A percentile compares a stretch with the other conserved stretches of the same genome.
These are phyloP conservation scores for Ilyonectria mors-panacis DNA, from an alignment of 2,329 filamentous ascomycete species.

Conservation along the genomic window DNA sequence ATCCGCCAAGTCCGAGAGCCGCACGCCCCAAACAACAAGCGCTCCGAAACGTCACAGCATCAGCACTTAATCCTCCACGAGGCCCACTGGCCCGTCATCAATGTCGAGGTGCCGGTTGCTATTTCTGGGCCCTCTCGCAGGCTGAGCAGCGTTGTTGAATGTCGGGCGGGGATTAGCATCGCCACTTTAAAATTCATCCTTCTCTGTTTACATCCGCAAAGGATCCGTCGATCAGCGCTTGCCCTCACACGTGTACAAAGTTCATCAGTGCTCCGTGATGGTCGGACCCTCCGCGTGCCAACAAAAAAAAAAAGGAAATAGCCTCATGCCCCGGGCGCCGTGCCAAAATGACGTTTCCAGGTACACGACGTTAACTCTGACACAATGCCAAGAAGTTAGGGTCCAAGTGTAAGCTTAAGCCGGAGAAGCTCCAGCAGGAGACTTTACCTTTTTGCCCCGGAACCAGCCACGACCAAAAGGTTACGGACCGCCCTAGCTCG, in stretches of 20 bases:
- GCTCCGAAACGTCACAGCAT: constrained; percentile 37
- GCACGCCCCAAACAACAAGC: constrained; percentile 5
- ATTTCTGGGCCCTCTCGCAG: constrained; percentile 28
- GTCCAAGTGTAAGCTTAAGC: constrained; percentile 48
- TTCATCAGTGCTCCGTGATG: constrained; percentile 3
- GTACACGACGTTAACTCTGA: constrained; percentile 31
- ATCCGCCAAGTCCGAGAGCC: constrained; percentile 29
- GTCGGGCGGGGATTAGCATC: constrained; percentile 13
- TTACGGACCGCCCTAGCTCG: constrained; percentile 9
- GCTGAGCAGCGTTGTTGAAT: constrained; percentile 2
- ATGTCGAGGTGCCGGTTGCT: constrained; percentile 30
- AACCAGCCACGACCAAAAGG: constrained; percentile 10
- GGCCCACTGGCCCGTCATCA: constrained; percentile 29
- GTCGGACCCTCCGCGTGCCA: constrained; percentile 9
- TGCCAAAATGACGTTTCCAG: constrained; percentile 15
- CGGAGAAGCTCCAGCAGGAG: constrained; percentile 27
- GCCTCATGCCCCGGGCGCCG: not conserved
- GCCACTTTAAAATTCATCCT: constrained; percentile 10
- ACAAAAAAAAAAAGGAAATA: not conserved
- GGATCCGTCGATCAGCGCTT: constrained; percentile 15
- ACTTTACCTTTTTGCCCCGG: constrained; percentile 6
- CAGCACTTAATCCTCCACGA: constrained; percentile 45
- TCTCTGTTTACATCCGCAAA: constrained; percentile 1
- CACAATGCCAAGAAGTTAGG: constrained; percentile 28
- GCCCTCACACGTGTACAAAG: constrained; percentile 16